Conservation (phyloP, 2,329 filamentous ascomycete species). For the Onygena corvina region DNA sequence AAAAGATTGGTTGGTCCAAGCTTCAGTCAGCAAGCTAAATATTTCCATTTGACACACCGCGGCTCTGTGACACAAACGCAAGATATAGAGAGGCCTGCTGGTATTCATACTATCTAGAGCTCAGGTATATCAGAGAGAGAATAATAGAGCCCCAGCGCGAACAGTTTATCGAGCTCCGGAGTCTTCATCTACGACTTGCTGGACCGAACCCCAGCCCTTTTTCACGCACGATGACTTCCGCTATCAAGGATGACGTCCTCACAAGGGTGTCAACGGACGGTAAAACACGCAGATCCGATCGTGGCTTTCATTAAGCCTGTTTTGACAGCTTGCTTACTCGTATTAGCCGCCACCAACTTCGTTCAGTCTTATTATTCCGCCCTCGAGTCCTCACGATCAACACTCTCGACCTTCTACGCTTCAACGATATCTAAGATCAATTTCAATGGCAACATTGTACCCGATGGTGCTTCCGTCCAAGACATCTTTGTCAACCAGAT, state of each 20-base stretch:
- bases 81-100: no score
- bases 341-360: constrained; percentile 57
- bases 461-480: constrained; percentile 53
- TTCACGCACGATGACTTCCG: constrained; percentile 21
- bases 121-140: background rate
- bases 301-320: background rate
- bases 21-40: background rate
- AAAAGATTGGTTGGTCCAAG: constrained; percentile 7
- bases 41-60: background rate
- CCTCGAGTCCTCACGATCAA: constrained; percentile 48
- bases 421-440: constrained; percentile 52
- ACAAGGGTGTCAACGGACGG: constrained; percentile 35
- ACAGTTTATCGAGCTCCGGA: background rate
- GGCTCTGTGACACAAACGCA: background rate
- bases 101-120: no score
- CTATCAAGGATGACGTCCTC: constrained; percentile 25
- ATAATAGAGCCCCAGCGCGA: no score
- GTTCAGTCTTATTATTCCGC: constrained; percentile 62
- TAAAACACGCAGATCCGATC: constrained; percentile 15
- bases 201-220: background rate
- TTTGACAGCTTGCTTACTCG: background rate
- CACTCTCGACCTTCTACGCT: constrained; percentile 59
- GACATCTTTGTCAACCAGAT: constrained; percentile 56
- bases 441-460: constrained; percentile 62
- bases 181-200: no score